phyloP scores from a whole-genome alignment of 1,284 basidiomycete species.

The Mrakiaceae sp. region DNA sequence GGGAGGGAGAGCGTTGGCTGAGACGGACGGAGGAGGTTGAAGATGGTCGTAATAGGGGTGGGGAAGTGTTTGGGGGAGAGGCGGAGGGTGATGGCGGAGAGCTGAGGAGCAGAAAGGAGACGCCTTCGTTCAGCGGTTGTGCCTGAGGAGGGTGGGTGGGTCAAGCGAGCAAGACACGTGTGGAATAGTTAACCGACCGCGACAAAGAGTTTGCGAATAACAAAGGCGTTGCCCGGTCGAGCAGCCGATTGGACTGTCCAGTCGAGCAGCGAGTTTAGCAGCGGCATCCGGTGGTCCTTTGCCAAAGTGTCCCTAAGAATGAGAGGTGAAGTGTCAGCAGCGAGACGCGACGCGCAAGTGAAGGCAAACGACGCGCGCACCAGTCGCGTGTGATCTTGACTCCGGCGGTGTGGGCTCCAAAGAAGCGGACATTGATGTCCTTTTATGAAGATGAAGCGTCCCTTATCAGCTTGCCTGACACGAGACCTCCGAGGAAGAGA shows the following conservation, averaged over 20 bases:
- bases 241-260: conserved; percentile 25
- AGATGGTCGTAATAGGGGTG: conserved; percentile 53
- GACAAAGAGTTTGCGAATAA: conserved; percentile 73
- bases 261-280: conserved; percentile 30
- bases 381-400: conserved; percentile 84
- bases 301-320: conserved; percentile 32
- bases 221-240: conserved; percentile 40
- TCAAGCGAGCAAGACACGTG: conserved; percentile 1
- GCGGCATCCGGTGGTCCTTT: conserved; percentile 26
- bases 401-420: conserved; percentile 78
- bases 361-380: conserved; percentile 39
- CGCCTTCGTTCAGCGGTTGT: neutral
- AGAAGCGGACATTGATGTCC: conserved; percentile 77
- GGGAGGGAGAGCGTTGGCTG: conserved; percentile 9
- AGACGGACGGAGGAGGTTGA: conserved; percentile 22
- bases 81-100: conserved; percentile 62
- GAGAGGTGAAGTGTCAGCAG: too few species aligned
- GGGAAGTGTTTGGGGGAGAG: conserved; percentile 56
- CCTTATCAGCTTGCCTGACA: neutral
- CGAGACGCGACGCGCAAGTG: too few species aligned
- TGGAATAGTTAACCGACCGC: conserved; percentile 45
- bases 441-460: conserved; percentile 9
- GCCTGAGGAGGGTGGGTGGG: conserved; percentile 5
- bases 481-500: neutral
- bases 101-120: conserved; percentile 33